Percentiles rank a stretch among this genome's conserved stretches.
These are phyloP conservation scores for Mycena filopes DNA, from an alignment of 768 basidiomycete genomes.

Conservation along the genomic window DNA sequence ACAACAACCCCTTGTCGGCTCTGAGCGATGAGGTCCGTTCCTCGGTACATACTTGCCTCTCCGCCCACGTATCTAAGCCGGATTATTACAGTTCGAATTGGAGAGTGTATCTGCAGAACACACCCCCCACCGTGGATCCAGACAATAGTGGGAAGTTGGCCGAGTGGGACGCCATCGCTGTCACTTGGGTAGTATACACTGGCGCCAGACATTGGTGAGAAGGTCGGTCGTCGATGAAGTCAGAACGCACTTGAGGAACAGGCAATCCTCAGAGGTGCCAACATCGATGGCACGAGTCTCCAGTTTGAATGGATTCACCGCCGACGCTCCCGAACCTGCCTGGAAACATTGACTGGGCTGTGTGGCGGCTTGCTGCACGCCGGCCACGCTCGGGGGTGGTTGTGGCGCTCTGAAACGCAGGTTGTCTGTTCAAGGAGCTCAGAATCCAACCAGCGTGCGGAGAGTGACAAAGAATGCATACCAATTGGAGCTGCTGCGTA, in stretches of 20 bases:
- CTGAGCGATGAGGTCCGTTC: constrained; percentile 49
- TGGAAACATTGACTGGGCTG: constrained; percentile 35
- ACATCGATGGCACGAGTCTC: neutral
- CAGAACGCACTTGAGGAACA: constrained; percentile 12
- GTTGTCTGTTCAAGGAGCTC: constrained; percentile 34
- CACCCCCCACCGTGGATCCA: constrained; percentile 21
- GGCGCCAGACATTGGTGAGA: neutral
- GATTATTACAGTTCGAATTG: neutral
- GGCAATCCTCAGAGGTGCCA: constrained; percentile 23
- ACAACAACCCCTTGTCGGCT: constrained; percentile 47
- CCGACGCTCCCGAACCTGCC: constrained; percentile 26
- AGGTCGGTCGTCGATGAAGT: too few species aligned
- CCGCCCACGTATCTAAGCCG: constrained; percentile 45
- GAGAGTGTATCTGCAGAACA: neutral
- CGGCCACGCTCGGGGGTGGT: constrained; percentile 20
- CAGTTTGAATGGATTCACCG: constrained; percentile 35
- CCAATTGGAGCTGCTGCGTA: constrained; percentile 46
- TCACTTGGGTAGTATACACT: constrained; percentile 17
- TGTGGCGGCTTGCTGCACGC: constrained; percentile 28
- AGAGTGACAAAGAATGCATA: neutral
- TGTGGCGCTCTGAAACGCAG: constrained; percentile 31
- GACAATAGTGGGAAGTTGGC: constrained; percentile 1
- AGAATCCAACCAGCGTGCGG: constrained; percentile 23
- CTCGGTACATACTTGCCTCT: constrained; percentile 41
- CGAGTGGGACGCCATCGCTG: neutral